Evolutionary conservation across 2,329 filamentous ascomycete genomes (phyloP), one percentile per base, ranked within the genome.

Genomic region (Penicillium brasilianum): DNA sequence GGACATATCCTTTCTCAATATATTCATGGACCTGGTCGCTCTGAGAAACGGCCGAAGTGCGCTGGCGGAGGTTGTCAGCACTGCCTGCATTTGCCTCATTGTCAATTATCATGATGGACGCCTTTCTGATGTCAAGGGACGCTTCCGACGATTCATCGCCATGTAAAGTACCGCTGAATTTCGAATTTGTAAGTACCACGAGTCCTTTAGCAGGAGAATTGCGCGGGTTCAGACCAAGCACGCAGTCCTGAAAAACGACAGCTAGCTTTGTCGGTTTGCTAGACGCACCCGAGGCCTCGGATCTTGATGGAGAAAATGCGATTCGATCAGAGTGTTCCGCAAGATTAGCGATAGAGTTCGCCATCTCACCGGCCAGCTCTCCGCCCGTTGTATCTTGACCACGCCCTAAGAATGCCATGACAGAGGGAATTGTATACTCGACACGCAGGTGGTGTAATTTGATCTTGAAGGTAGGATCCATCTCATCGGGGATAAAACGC

Each of bases 401-500:
- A 2, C 96, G 82, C 0, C 87, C 89, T 7, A 96, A 83, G 5
- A 96, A 76, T 55, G 92, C 91, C 82, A 96, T 89, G 0, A 97
- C 76, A 0, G 91, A 92, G 0, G 91, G 86, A 4, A 98, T 90
- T 16, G 90, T 89, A 74, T 99, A 99, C 73, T 99, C 96, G n/a
- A 92, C 77, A 61, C 88, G 89, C 4, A 96, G 69, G 63, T 96
- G 93, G 76, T 90, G 91, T 44, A 98, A 79, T 73, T 96, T 96
- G 60, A 97, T 76, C 74, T 96, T 97, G 66, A 97, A 82, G 7
- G 92, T 88, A 0, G 96, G 94, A 65, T 98, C 94, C 78, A 96
- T 91, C 73, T 98, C 94, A 73, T 98, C 93, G 0, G 92, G 92
- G 66, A 99, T 91, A 79, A 97, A 90, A 53, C 95, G 87, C 61